Percentiles rank a stretch among this genome's conserved stretches.
phyloP scores from a whole-genome alignment of 1,284 basidiomycete genomes.

The Blastosporella zonata region DNA sequence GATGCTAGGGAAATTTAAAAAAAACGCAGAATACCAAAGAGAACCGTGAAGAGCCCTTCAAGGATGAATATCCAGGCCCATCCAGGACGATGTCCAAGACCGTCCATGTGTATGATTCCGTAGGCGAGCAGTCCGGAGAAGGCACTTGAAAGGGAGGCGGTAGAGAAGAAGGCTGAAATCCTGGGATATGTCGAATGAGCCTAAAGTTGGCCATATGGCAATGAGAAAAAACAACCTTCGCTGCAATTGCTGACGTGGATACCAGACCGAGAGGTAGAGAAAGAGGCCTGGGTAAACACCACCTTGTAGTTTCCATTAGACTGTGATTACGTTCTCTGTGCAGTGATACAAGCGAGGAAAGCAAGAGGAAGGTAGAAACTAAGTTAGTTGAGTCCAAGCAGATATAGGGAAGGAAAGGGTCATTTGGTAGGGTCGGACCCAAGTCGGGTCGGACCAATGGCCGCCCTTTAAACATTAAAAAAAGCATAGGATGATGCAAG shows the following conservation, averaged over 20 bases:
- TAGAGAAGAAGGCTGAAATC: conserved; percentile 54
- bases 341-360: too few species aligned
- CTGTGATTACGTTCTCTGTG: too few species aligned
- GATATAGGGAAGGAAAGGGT: too few species aligned
- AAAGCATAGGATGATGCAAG: too few species aligned
- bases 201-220: too few species aligned
- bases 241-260: conserved; percentile 56
- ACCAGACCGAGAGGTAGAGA: conserved; percentile 57
- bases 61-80: conserved; percentile 23
- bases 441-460: too few species aligned
- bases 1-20: conserved; percentile 40
- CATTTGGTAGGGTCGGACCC: too few species aligned
- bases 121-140: conserved; percentile 64
- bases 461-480: too few species aligned
- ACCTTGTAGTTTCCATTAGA: too few species aligned
- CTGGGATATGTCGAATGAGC: too few species aligned
- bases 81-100: conserved; percentile 43
- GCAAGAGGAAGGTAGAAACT: too few species aligned
- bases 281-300: conserved; percentile 61
- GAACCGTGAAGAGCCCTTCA: conserved; percentile 33
- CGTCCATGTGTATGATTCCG: conserved; percentile 53
- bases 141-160: conserved; percentile 55
- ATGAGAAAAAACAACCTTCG: conserved; percentile 35
- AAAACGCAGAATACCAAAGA: conserved; percentile 36
- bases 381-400: too few species aligned